Base-by-base conservation (phyloP, 2,329 filamentous ascomycete species). In the Ophiostoma tasmaniense region DNA sequence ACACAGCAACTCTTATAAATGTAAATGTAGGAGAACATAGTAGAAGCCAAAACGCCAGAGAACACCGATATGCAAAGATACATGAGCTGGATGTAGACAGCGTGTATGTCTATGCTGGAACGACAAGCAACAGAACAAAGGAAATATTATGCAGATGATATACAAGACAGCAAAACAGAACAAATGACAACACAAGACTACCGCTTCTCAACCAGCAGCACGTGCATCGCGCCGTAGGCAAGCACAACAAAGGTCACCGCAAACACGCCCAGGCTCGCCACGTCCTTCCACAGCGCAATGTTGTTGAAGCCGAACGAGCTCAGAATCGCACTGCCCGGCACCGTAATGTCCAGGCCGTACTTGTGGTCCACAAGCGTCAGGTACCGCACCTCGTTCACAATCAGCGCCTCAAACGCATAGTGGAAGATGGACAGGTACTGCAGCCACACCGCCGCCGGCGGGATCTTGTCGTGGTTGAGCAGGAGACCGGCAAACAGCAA, bases 401-500 rank as follows among this genome's bases (percentile, higher is more conserved):
- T 96, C 17, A 99, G 85, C 1, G 92, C 91, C 82, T 99, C 95
- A 74, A 98, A 98, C 5, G 90, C 94, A 76, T 96, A 99, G 77
- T 99, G 95, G 85, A 99, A 99, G 72, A 99, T 99, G 1, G 93
- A 97, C 10, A 99, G 81, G 80, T 86, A 87, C 82, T 99, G 95
- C 67, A 99, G 80, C 95, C 95, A 99, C 71, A 93, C 79, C 1
- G 94, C 91, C 1, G 91, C 87, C 66, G 86, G 83, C 1, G 95
- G 95, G 67, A 97, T 97, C 37, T 92, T 93, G 77, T 97, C 89
- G 77, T 97, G 93, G 78, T 99, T 99, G 71, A 99, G 86, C 69
- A 99, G 83, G 70, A 99, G 88, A 69, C 95, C 95, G 0, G 93
- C 94, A 78, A 99, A 98, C 11, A 99, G 85, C 71, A 99, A 81